Conservation (phyloP, 2,329 filamentous ascomycete genomes). For the Clonostachys sp. region DNA sequence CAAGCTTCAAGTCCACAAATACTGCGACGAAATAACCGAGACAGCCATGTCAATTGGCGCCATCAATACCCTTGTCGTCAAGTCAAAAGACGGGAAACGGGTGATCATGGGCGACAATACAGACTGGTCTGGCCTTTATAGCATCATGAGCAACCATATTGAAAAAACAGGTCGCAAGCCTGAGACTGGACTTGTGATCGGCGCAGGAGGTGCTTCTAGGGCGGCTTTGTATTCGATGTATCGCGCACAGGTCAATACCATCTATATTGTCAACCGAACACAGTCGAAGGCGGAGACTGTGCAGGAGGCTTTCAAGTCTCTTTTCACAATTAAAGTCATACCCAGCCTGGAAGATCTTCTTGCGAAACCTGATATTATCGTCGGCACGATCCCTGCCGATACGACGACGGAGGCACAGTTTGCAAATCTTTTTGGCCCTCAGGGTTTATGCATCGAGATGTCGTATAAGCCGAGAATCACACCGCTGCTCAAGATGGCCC, state of each 20-base stretch:
- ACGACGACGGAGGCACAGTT: background rate
- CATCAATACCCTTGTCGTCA: conserved; percentile 1
- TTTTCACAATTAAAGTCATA: background rate
- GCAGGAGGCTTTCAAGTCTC: background rate
- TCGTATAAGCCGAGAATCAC: conserved; percentile 1
- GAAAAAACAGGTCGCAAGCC: background rate
- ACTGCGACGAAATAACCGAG: background rate
- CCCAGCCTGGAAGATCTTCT: background rate
- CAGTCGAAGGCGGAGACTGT: background rate
- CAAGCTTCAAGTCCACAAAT: conserved; percentile 1
- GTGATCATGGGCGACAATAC: conserved; percentile 1
- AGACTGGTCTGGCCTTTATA: conserved; percentile 1
- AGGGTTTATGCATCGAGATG: conserved; percentile 2
- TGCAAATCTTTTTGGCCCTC: background rate
- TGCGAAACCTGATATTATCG: background rate
- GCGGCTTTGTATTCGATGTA: conserved; percentile 1
- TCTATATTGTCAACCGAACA: background rate
- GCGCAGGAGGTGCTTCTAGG: background rate
- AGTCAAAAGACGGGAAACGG: background rate
- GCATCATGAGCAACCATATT: background rate
- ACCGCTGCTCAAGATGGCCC: background rate
- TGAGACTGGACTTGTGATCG: conserved; percentile 1
- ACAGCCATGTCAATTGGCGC: background rate
- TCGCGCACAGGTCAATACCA: background rate
- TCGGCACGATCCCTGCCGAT: conserved; percentile 1